Evolutionary conservation across 768 basidiomycete genomes (phyloP), one percentile per base, ranked within the genome.

Genomic region (Pulveroboletus sp.): DNA sequence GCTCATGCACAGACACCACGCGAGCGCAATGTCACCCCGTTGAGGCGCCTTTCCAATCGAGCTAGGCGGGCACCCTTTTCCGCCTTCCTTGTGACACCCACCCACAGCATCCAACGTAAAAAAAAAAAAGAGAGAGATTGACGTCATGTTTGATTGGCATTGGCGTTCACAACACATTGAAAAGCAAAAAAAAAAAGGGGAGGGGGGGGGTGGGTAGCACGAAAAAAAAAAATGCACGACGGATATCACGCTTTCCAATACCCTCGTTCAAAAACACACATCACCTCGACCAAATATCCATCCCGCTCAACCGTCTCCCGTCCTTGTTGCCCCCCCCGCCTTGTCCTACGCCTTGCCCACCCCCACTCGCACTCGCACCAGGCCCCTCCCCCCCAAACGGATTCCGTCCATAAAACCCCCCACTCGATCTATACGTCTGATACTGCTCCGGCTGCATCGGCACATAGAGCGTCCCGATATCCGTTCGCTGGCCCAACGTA

Each of bases 391-490:
- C 56, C 31, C 76, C 44, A 17, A 69, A 57, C 53, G 69, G 64
- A 63, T 71, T 75, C 9, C 76, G 72, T 55, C 70, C 82, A 62
- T 90, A 91, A 64, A 90, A 90, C 31, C 0, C 44, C 50, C 19
- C 56, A 62, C 20, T 11, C 7, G 13, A 36, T 37, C 71, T 61
- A 59, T 87, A 87, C 31, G 77, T 61, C 53, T 77, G 76, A 65
- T 80, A 90, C 56, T 85, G 84, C 21, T 92, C 90, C 29, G 90
- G 85, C 64, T 91, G 90, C 76, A 93, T 78, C 1, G 90, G 89
- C 32, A 83, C 83, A 61, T 83, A 93, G 67, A 92, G 65, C 48
- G 78, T 78, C 35, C 79, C 80, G 32, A 87, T 80, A 42, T 87
- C 85, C 23, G 79, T 68, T 46, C 84, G 76, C 42, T 80, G 73